These are phyloP conservation scores for Dactylellina drechsleri DNA, from an alignment of 2,329 filamentous ascomycete species.

Conservation along the genomic window DNA sequence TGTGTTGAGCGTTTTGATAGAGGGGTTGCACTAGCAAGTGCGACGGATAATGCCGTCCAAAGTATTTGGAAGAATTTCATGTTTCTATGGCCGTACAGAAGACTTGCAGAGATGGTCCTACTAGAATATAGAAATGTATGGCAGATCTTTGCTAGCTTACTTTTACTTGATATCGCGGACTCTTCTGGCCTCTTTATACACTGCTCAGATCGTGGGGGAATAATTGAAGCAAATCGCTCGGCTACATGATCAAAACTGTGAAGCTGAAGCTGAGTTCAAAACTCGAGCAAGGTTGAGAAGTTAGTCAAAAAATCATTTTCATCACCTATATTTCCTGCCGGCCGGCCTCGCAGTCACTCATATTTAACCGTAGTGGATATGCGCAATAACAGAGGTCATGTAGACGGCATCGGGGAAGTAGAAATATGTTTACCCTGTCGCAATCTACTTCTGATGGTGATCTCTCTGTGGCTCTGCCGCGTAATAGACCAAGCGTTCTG, in stretches of 20 bases:
- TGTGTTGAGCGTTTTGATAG: slow-evolving; percentile 40
- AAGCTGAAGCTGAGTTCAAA: slow-evolving; percentile 1
- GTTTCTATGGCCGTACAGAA: not conserved
- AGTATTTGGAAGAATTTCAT: slow-evolving; percentile 26
- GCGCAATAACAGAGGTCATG: not conserved
- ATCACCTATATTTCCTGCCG: slow-evolving; percentile 16
- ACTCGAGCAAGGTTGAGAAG: not conserved
- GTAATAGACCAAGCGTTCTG: no score
- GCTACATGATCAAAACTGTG: not conserved
- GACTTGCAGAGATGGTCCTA: not conserved
- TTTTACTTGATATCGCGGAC: not conserved
- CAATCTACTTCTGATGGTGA: not conserved
- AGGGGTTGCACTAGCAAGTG: slow-evolving; percentile 37
- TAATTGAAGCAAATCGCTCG: not conserved
- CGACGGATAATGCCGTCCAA: slow-evolving; percentile 29
- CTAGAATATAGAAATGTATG: not conserved
- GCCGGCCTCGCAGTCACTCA: slow-evolving; percentile 19
- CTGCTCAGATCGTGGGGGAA: not conserved
- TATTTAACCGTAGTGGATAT: slow-evolving; percentile 12
- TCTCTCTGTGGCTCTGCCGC: no score
- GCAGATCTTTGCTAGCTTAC: not conserved
- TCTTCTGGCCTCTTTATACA: not conserved
- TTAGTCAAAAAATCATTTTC: not conserved
- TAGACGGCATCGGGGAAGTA: slow-evolving; percentile 35
- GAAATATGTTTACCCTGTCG: slow-evolving; percentile 3